Evolutionary conservation across 768 basidiomycete species (phyloP), one percentile per base, ranked within the genome.

Genomic region (Inosperma sp.): DNA sequence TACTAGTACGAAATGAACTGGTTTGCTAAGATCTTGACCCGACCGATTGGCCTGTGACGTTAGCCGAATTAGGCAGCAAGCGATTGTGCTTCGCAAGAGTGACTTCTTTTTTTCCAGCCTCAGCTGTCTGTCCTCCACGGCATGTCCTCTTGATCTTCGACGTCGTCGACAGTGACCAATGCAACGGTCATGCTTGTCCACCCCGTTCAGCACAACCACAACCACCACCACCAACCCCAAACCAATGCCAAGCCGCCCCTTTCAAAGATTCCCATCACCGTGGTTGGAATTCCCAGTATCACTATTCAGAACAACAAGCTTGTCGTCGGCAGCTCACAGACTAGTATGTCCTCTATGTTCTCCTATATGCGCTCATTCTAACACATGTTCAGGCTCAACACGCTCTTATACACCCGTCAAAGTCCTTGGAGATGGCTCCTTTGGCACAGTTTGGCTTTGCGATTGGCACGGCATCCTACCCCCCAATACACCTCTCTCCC

Each of bases 391-490:
- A 95, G 93, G 76, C 61, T 93, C 89, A 14, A 82, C 81, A 51
- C 85, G 93, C 61, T 86, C 86, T 16, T 99, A 94, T 68, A 94
- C 93, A 23, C 87, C 91, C 42, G 81, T 98, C 76, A 98, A 98
- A 74, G 86, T 89, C 55, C 82, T 99, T 67, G 96, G 96, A 34
- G 95, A 97, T 67, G 96, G 96, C 49, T 97, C 95, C 5, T 98
- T 99, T 65, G 96, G 96, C 45, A 98, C 93, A 3, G 96, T 99
- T 57, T 93, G 90, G 84, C 80, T 99, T 60, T 96, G 94, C 70
- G 96, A 99, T 78, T 99, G 95, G 95, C 93, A 96, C 77, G 91
- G 90, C 64, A 83, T 88, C 55, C 76, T 98, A 65, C 91, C 93
- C 65, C 84, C 91, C 68, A 88, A 89, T 76, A 90, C 89, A 45